Evolutionary conservation across 2,329 filamentous ascomycete genomes (phyloP).

Genomic region (Colletotrichum sp.): DNA sequence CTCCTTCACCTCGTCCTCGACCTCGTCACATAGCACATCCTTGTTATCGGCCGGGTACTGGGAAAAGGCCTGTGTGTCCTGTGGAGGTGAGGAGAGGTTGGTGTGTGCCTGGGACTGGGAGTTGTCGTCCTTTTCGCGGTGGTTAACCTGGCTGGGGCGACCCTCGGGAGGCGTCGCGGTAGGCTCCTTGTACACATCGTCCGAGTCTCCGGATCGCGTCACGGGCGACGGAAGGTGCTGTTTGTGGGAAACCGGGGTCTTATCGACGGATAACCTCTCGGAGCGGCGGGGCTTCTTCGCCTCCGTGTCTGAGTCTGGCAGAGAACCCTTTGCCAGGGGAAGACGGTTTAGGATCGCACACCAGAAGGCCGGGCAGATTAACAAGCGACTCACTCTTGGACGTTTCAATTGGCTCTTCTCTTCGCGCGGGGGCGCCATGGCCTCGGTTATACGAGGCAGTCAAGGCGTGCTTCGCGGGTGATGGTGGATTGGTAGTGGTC

Average conservation of each 20-base stretch:
- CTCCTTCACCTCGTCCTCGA: constrained; percentile 81
- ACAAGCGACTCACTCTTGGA: constrained; percentile 64
- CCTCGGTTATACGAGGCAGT: background rate
- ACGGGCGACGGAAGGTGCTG: constrained; percentile 82
- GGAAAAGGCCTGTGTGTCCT: constrained; percentile 65
- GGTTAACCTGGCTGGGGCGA: constrained; percentile 58
- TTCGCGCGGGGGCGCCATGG: constrained; percentile 64
- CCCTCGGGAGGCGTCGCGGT: constrained; percentile 74
- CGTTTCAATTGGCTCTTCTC: constrained; percentile 90
- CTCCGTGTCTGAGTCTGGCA: constrained; percentile 68
- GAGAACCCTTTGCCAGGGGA: constrained; percentile 61
- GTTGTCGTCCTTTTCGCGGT: constrained; percentile 56
- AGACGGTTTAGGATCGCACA: constrained; percentile 23
- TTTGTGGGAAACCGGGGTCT: constrained; percentile 66
- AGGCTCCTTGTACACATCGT: constrained; percentile 65
- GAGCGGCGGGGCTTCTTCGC: constrained; percentile 86
- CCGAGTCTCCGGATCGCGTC: constrained; percentile 62
- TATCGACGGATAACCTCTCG: constrained; percentile 66
- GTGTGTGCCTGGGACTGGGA: constrained; percentile 44
- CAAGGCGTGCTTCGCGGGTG: background rate
- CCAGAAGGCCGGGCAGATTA: constrained; percentile 24
- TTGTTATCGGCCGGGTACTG: constrained; percentile 77
- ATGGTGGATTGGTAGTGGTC: background rate
- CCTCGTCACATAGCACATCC: constrained; percentile 76
- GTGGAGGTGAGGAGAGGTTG: constrained; percentile 64